Percentiles rank a stretch among this genome's conserved stretches.
Evolutionary conservation across 768 basidiomycete genomes (phyloP).

Genomic region (Lactarius akahatsu): DNA sequence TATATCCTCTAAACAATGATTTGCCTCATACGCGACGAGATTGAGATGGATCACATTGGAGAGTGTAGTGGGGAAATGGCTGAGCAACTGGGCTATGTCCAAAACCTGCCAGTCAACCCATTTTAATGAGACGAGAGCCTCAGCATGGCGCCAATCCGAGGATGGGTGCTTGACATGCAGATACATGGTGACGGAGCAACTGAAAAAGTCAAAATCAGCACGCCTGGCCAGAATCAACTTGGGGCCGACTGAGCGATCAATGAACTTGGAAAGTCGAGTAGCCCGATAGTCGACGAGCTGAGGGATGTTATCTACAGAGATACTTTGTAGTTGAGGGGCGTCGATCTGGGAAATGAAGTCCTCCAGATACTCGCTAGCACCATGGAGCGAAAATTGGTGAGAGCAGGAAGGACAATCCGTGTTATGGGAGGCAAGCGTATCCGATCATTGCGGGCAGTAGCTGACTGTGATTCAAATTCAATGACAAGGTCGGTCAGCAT

Average conservation of each 20-base stretch:
- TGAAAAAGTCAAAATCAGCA: too few relatives aligned
- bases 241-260: neutral
- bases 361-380: constrained; percentile 2
- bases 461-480: neutral
- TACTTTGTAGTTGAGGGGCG: neutral
- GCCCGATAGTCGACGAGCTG: neutral
- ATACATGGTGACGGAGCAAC: too few relatives aligned
- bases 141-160: too few relatives aligned
- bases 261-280: neutral
- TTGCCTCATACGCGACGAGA: too few relatives aligned
- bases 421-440: neutral
- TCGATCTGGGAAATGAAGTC: neutral
- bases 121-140: neutral
- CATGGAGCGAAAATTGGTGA: neutral
- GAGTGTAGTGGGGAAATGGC: too few relatives aligned
- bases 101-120: neutral
- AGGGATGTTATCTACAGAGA: neutral
- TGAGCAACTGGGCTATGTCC: too few relatives aligned
- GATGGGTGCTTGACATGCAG: too few relatives aligned
- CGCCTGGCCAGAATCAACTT: neutral
- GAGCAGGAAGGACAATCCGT: neutral
- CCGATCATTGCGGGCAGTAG: too few relatives aligned
- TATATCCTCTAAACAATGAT: too few relatives aligned
- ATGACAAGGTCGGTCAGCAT: neutral
- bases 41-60: too few relatives aligned